These are phyloP conservation scores for Chalara sp. DNA, from an alignment of 2,329 filamentous ascomycete genomes.

Conservation along the genomic window DNA sequence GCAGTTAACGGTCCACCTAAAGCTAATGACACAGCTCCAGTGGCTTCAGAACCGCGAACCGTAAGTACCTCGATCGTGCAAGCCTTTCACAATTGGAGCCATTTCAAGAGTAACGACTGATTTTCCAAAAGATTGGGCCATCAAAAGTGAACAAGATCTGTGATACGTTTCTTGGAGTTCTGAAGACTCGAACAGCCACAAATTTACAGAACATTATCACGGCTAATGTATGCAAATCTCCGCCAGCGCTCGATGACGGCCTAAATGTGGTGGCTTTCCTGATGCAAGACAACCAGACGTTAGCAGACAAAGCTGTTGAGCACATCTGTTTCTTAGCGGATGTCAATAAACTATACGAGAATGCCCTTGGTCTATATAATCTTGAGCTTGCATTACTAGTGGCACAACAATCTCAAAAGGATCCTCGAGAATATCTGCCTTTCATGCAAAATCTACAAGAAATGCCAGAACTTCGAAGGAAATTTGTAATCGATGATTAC, in stretches of 20 bases:
- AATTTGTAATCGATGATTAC: slow-evolving; percentile 85
- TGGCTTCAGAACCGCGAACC: no score
- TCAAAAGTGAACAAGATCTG: slow-evolving; percentile 84
- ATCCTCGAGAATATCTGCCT: slow-evolving; percentile 90
- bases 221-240: slow-evolving; percentile 86
- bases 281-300: slow-evolving; percentile 55
- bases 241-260: slow-evolving; percentile 83
- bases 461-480: slow-evolving; percentile 61
- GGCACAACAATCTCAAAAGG: slow-evolving; percentile 92
- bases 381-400: slow-evolving; percentile 84
- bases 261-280: slow-evolving; percentile 72
- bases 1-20: slow-evolving; percentile 21
- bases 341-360: slow-evolving; percentile 84
- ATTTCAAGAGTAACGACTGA: no score
- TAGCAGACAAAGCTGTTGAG: slow-evolving; percentile 84
- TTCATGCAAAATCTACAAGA: slow-evolving; percentile 85
- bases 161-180: slow-evolving; percentile 67
- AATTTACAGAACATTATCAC: slow-evolving; percentile 90
- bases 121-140: background rate
- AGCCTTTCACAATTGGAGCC: no score
- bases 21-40: slow-evolving; percentile 9
- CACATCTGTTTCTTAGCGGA: slow-evolving; percentile 98
- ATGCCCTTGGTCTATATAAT: slow-evolving; percentile 85
- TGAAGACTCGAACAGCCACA: slow-evolving; percentile 54
- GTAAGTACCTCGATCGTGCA: no score